Base-by-base conservation (phyloP, 129 eudicot species). In the Flaveria sonorensis region DNA sequence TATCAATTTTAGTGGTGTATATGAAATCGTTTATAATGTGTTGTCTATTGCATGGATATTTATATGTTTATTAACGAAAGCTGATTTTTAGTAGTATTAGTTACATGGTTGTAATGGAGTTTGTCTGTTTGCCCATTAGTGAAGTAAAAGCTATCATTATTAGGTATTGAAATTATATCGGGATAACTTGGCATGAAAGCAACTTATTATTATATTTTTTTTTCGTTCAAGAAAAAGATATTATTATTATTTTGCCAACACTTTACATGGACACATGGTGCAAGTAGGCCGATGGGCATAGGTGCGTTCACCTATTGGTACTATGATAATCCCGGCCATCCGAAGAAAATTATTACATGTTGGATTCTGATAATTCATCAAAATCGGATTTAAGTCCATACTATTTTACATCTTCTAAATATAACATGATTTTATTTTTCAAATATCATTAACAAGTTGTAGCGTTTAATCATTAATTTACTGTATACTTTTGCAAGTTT, bases 61-160 rank as follows among this genome's bases (percentile, higher is more conserved):
- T 36, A 0, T 36, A 36, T 55, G 10, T 19, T 55, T 18, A 18
- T 24, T 19, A 19, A 59, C 40, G 59, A 75, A 30, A 65, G 48
- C 16, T 50, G 52, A 19, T 45, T 28, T 78, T 71, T 24, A 60
- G 36, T 70, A 57, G 60, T 24, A 36, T 36, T 6, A 6, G 46
- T 60, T 69, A 46, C 51, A 39, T 78, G 82, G 70, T 70, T 43
- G 76, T 70, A 70, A n/a, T 70, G 20, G 76, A 78, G 71, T 70
- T 59, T n/a, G 65, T 71, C 42, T 47, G 40, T 70, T 71, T 71
- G 70, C 65, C 82, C 52, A 46, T 48, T 28, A 30, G 52, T 64
- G 80, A 64, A 70, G 71, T 70, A 78, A 62, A 78, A 70, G 71
- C 24, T 40, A 78, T 24, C 16, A 78, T 79, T 20, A 79, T 71